Conservation (phyloP, 345 rosid species). For the Durio zibethinus region DNA sequence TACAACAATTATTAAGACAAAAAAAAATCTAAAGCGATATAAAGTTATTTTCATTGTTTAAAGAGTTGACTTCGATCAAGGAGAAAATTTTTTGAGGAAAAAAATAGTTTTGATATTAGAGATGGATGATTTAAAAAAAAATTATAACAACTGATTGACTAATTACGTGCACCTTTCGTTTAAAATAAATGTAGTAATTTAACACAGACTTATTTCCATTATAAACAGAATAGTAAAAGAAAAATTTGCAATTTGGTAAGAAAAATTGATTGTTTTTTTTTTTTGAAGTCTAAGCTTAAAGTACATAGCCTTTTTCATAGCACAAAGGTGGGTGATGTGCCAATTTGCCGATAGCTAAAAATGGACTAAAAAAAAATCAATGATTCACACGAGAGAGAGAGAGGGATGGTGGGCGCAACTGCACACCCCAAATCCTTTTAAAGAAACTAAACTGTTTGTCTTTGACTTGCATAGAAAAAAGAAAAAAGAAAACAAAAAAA, state of each 20-base stretch:
- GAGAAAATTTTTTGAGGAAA: too few relatives aligned
- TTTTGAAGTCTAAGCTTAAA: too few relatives aligned
- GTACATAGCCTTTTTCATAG: not conserved
- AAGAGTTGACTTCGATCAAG: too few relatives aligned
- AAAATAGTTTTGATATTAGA: too few relatives aligned
- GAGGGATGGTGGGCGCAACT: slow-evolving; percentile 8
- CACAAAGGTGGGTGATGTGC: not conserved
- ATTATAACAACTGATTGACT: too few relatives aligned
- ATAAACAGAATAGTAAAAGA: too few relatives aligned
- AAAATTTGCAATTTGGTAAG: too few relatives aligned
- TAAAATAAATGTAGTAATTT: too few relatives aligned
- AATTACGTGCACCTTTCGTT: too few relatives aligned
- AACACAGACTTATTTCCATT: too few relatives aligned
- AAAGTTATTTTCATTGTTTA: not conserved
- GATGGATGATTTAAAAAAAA: too few relatives aligned
- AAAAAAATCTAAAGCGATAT: not conserved
- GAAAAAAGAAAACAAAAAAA: not conserved
- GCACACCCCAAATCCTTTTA: slow-evolving; percentile 1
- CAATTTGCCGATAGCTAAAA: not conserved
- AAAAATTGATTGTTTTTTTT: too few relatives aligned
- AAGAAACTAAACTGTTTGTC: slow-evolving; percentile 9
- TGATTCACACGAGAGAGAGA: slow-evolving; percentile 1
- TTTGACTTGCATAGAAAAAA: not conserved
- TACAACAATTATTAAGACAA: not conserved
- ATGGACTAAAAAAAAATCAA: not conserved